Conservation (phyloP, 495 filamentous ascomycete species). For the Xanthoparmelia taractica region DNA sequence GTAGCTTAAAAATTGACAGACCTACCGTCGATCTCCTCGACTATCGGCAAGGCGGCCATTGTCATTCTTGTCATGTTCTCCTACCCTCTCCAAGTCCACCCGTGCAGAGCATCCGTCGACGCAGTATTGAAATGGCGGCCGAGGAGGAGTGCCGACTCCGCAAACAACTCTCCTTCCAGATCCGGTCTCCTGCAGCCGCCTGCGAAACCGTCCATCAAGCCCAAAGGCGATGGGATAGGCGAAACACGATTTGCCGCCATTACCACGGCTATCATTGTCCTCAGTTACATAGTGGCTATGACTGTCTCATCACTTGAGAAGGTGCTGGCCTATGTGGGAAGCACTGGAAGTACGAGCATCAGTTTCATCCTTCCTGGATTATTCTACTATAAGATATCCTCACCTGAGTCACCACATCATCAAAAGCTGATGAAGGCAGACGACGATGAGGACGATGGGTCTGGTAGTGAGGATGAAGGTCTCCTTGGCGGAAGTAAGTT, state of each 20-base stretch:
- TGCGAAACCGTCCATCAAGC: slow-evolving; percentile 30
- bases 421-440: slow-evolving; percentile 83
- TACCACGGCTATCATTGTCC: slow-evolving; percentile 73
- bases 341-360: slow-evolving; percentile 87
- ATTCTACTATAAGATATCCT: slow-evolving; percentile 96
- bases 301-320: slow-evolving; percentile 82
- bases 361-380: slow-evolving; percentile 93
- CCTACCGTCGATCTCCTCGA: slow-evolving; percentile 68
- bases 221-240: slow-evolving; percentile 54
- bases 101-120: slow-evolving; percentile 86
- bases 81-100: slow-evolving; percentile 90
- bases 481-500: slow-evolving; percentile 30
- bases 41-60: slow-evolving; percentile 89
- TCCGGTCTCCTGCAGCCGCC: slow-evolving; percentile 35
- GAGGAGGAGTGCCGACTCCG: slow-evolving; percentile 37
- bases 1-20: slow-evolving; percentile 38
- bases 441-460: slow-evolving; percentile 49
- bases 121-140: slow-evolving; percentile 91
- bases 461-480: slow-evolving; percentile 35
- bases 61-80: slow-evolving; percentile 96
- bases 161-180: slow-evolving; percentile 41
- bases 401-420: slow-evolving; percentile 74
- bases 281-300: slow-evolving; percentile 82
- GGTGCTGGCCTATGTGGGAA: slow-evolving; percentile 90
- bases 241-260: slow-evolving; percentile 85